These are phyloP conservation scores for Diaporthe longicolla DNA, from an alignment of 2,329 filamentous ascomycete genomes.

Conservation along the genomic window DNA sequence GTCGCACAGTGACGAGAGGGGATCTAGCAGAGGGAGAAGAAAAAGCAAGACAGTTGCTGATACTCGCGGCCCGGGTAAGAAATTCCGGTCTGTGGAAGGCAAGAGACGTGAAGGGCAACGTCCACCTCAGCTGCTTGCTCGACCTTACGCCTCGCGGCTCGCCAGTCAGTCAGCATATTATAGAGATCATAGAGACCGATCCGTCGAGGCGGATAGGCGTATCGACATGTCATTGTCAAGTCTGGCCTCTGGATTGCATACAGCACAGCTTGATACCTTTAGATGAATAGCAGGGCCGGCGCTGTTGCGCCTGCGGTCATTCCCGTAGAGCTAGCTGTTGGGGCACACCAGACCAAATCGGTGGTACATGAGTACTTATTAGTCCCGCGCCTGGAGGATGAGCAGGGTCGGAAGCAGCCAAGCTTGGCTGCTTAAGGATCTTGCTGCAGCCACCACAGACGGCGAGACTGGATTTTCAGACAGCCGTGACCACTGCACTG, in stretches of 20 bases:
- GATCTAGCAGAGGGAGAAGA: conserved; percentile 25
- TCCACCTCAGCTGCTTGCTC: conserved; percentile 15
- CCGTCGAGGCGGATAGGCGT: background rate
- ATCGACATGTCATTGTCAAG: background rate
- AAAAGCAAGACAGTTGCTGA: conserved; percentile 38
- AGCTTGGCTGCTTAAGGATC: conserved; percentile 24
- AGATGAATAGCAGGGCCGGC: conserved; percentile 17
- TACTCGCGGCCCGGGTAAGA: conserved; percentile 15
- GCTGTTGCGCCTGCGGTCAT: conserved; percentile 3
- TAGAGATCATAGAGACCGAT: background rate
- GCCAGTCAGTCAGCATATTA: background rate
- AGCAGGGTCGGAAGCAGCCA: conserved; percentile 20
- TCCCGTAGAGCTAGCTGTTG: background rate
- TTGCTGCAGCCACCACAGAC: conserved; percentile 26
- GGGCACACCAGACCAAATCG: conserved; percentile 10
- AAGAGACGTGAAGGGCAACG: conserved; percentile 1
- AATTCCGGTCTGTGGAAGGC: conserved; percentile 16
- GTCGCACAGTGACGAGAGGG: conserved; percentile 38
- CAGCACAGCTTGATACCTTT: background rate
- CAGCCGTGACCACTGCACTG: background rate
- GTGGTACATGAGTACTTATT: conserved; percentile 33
- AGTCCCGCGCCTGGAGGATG: conserved; percentile 9
- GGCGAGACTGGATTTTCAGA: conserved; percentile 13
- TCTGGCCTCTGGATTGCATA: background rate
- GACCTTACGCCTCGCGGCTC: conserved; percentile 17